phyloP scores from a whole-genome alignment of 2,329 filamentous ascomycete genomes.

The Ascochyta viciae-villosae region DNA sequence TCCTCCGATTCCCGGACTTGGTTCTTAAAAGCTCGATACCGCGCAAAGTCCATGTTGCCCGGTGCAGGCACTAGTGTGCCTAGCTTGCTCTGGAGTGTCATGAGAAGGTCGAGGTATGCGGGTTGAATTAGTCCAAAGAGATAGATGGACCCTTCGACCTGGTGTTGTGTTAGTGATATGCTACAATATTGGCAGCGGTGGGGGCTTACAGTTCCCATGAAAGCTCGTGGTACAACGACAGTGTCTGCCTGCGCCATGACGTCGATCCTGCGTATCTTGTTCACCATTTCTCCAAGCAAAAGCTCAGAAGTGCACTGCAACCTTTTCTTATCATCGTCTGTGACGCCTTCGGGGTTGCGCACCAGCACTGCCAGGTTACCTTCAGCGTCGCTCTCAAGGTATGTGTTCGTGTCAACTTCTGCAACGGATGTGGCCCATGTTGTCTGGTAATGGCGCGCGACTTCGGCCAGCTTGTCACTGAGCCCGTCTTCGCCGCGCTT shows the following conservation, averaged over 20 bases:
- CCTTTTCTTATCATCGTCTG: constrained; percentile 72
- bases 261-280: constrained; percentile 78
- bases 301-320: constrained; percentile 82
- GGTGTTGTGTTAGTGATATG: constrained; percentile 18
- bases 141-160: constrained; percentile 92
- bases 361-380: constrained; percentile 86
- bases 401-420: constrained; percentile 74
- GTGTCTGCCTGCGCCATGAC: constrained; percentile 70
- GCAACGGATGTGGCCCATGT: constrained; percentile 83
- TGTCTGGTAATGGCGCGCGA: constrained; percentile 80
- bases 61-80: constrained; percentile 70
- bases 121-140: constrained; percentile 82
- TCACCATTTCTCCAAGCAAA: constrained; percentile 90
- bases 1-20: constrained; percentile 73
- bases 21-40: constrained; percentile 83
- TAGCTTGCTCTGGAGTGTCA: constrained; percentile 78
- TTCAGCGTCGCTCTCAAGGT: constrained; percentile 84
- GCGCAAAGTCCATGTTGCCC: constrained; percentile 77
- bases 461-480: constrained; percentile 72
- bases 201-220: constrained; percentile 81
- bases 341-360: constrained; percentile 75
- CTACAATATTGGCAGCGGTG: not conserved
- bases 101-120: constrained; percentile 76
- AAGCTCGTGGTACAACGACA: constrained; percentile 79
- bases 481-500: constrained; percentile 63